Conservation (phyloP, 441 rosid genomes). For the Populus hybrid region DNA sequence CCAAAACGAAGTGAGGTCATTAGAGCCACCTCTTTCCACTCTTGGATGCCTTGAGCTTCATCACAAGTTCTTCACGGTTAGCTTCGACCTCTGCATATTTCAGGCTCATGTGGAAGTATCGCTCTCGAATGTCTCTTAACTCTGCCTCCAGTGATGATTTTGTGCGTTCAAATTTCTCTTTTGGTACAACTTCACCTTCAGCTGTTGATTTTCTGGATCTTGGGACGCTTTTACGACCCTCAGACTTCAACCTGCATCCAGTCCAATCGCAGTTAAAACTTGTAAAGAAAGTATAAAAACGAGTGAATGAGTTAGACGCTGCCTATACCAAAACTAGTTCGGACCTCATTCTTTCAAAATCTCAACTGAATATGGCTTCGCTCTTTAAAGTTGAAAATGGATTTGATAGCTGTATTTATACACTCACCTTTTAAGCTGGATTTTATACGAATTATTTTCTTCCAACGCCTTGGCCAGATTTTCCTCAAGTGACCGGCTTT, state of each 20-base stretch:
- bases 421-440: conserved; percentile 36
- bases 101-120: conserved; percentile 61
- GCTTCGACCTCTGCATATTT: conserved; percentile 63
- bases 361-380: neutral
- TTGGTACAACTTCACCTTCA: conserved; percentile 38
- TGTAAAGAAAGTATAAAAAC: neutral
- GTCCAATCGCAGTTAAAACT: neutral
- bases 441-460: conserved; percentile 31
- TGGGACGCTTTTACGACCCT: conserved; percentile 21
- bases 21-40: conserved; percentile 34
- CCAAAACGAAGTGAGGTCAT: conserved; percentile 43
- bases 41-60: conserved; percentile 42
- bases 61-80: conserved; percentile 47
- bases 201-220: conserved; percentile 33
- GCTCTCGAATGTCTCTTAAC: conserved; percentile 46
- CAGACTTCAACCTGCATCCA: conserved; percentile 27
- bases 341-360: neutral
- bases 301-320: too few relatives aligned
- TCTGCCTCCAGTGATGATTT: conserved; percentile 38
- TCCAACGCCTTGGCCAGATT: conserved; percentile 33
- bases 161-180: conserved; percentile 43
- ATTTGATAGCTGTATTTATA: neutral
- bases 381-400: neutral
- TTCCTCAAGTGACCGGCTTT: conserved; percentile 34
- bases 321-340: neutral